phyloP scores from a whole-genome alignment of 1,284 basidiomycete species.

The Blastosporella zonata region DNA sequence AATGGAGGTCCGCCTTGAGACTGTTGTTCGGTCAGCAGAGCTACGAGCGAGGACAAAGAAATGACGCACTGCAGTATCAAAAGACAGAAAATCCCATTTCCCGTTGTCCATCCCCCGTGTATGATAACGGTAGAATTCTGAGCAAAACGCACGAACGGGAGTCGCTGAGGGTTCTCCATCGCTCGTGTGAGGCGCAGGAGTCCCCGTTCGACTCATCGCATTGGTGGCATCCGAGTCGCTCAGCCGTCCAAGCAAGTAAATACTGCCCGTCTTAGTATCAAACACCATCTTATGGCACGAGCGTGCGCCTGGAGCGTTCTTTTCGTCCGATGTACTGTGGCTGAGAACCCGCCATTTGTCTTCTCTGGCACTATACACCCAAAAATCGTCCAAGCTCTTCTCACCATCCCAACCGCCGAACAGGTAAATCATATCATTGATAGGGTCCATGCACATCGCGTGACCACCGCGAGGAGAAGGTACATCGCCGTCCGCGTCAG shows the following conservation, averaged over 20 bases:
- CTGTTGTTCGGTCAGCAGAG: slow-evolving; percentile 30
- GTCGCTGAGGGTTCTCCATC: slow-evolving; percentile 13
- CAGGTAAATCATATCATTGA: slow-evolving; percentile 65
- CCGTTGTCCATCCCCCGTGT: slow-evolving; percentile 56
- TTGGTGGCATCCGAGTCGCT: slow-evolving; percentile 41
- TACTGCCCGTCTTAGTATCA: slow-evolving; percentile 63
- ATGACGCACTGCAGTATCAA: slow-evolving; percentile 57
- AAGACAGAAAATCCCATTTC: slow-evolving; percentile 65
- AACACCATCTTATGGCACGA: slow-evolving; percentile 86
- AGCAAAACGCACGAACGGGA: slow-evolving; percentile 35
- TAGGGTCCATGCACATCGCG: slow-evolving; percentile 77
- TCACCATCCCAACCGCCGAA: slow-evolving; percentile 81
- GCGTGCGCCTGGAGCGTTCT: slow-evolving; percentile 66
- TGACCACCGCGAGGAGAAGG: slow-evolving; percentile 74
- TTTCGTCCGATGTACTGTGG: slow-evolving; percentile 50
- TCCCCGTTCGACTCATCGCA: slow-evolving; percentile 10
- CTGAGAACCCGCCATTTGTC: slow-evolving; percentile 66
- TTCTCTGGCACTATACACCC: slow-evolving; percentile 67
- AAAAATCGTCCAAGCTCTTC: slow-evolving; percentile 75
- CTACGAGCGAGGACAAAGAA: neutral
- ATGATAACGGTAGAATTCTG: slow-evolving; percentile 72
- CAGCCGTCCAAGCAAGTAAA: slow-evolving; percentile 70
- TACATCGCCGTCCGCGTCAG: slow-evolving; percentile 59
- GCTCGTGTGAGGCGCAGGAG: slow-evolving; percentile 6
- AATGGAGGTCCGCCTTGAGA: slow-evolving; percentile 68